Evolutionary conservation across 352 stramenopile genomes (phyloP), one percentile per base, ranked within the genome.

Genomic region (Achlya hypogyna): DNA sequence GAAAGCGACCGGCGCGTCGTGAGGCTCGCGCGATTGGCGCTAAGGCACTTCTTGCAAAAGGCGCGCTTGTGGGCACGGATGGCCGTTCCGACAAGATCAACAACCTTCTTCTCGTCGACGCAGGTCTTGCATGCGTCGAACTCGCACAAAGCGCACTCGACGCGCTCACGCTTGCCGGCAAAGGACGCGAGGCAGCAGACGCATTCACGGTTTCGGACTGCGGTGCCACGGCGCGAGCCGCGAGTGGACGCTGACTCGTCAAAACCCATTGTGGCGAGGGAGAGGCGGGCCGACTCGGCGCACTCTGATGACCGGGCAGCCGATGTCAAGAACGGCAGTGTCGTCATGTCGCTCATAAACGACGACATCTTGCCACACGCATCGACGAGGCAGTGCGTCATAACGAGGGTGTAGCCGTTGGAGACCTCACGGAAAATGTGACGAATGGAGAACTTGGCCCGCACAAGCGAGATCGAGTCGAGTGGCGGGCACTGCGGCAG

Each of bases 341-440:
- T 56, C 31, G 49, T 56, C 49, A 56, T 56, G 31, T 56, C 49
- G 31, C 49, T 56, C 49, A 56, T 56, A 56, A 56, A 56, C 12
- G 10, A 10, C 2, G 49, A 56, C 49, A 56, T 56, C 31, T 56
- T 56, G 31, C 49, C 49, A 10, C 49, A 43, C 23, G 60, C n/a
- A 27, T 67, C 60, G 20, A 67, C 23, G 5, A n/a, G 56, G 34
- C 38, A 51, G 23, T 67, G 60, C 4, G 60, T 67, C 60, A 67
- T 67, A 8, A 67, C 60, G 45, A 67, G 28, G 14, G 60, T 59
- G 22, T 25, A 49, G 6, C 60, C 60, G 20, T 38, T 54, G 8
- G 60, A 49, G 5, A 67, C 38, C n/a, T 67, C 60, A n/a, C 60
- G 40, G 28, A 67, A 67, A 45, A 67, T 67, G 40, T 67, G 60